Evolutionary conservation across 345 rosid genomes (phyloP).

Genomic region (Excoecaria cochinchinensis): DNA sequence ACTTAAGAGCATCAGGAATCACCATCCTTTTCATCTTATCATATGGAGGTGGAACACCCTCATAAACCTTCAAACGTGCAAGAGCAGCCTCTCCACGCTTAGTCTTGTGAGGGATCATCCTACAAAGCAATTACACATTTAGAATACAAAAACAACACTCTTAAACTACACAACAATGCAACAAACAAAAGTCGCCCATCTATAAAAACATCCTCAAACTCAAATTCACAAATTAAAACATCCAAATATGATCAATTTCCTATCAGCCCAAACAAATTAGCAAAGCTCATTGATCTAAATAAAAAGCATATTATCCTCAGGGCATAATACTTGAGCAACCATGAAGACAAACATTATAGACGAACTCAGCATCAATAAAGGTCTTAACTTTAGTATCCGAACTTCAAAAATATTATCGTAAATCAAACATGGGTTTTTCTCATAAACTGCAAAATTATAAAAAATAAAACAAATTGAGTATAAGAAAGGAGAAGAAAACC

Average conservation of each 20-base stretch:
- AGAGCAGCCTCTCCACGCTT: constrained; percentile 40
- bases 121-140: constrained; percentile 6
- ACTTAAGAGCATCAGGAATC: constrained; percentile 40
- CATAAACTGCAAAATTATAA: no score
- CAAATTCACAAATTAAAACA: background rate
- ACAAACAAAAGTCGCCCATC: background rate
- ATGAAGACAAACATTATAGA: no score
- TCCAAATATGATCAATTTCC: no score
- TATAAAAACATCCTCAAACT: background rate
- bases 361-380: background rate
- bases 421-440: background rate
- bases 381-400: background rate
- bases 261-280: background rate
- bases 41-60: constrained; percentile 37
- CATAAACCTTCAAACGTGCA: constrained; percentile 35
- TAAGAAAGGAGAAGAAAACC: background rate
- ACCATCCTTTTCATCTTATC: constrained; percentile 35
- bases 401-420: background rate
- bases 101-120: constrained; percentile 39
- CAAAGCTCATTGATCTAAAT: background rate
- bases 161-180: background rate
- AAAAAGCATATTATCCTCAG: background rate
- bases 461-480: no score
- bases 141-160: background rate
- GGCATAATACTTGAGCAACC: no score